Percentiles rank a stretch among this genome's conserved stretches.
Conservation (phyloP, 495 filamentous ascomycete genomes). For the Xylaria flabelliformis region DNA sequence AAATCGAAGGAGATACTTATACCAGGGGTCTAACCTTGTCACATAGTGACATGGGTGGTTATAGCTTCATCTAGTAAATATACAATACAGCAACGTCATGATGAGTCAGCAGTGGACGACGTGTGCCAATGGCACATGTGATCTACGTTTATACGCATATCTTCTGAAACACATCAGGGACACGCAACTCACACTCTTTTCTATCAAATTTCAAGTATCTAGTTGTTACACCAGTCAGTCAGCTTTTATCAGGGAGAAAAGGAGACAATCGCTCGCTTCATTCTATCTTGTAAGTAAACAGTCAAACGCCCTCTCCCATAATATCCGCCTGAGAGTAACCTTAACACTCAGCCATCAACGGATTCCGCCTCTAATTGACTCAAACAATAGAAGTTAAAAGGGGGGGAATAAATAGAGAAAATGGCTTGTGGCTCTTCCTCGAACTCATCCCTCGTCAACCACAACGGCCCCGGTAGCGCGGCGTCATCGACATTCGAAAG, state of each 20-base stretch:
- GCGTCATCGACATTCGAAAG: slow-evolving; percentile 48
- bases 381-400: not conserved
- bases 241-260: not conserved
- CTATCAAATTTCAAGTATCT: not conserved
- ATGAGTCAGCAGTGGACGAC: slow-evolving; percentile 7
- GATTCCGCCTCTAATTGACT: not conserved
- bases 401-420: not conserved
- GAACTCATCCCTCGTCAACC: slow-evolving; percentile 34
- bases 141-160: not conserved
- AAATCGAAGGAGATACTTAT: not conserved
- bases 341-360: not conserved
- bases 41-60: not conserved
- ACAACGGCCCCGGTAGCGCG: slow-evolving; percentile 44
- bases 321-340: not conserved
- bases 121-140: not conserved
- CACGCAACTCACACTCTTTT: not conserved
- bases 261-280: not conserved
- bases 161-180: not conserved
- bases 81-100: not conserved
- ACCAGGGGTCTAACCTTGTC: not conserved
- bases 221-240: not conserved
- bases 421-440: slow-evolving; percentile 43
- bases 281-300: not conserved
- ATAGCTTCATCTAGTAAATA: not conserved
- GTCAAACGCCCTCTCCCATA: not conserved